Evolutionary conservation across 352 stramenopile species (phyloP).

Genomic region (Phytophthora tubulina): DNA sequence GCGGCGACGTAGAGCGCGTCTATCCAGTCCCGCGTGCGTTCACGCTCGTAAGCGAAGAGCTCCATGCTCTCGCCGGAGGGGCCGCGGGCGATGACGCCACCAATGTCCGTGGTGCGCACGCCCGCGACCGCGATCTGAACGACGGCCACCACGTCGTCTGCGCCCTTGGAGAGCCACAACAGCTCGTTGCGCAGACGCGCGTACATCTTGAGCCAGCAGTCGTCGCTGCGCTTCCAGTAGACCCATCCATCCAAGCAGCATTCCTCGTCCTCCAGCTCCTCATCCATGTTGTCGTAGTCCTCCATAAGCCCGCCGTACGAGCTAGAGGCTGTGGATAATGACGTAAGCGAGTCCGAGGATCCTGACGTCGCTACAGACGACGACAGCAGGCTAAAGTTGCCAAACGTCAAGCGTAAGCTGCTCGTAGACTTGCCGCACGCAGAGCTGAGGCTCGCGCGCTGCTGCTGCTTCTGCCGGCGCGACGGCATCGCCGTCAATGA

Average conservation of each 20-base stretch:
- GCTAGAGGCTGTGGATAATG: slow-evolving; percentile 59
- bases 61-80: slow-evolving; percentile 78
- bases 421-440: slow-evolving; percentile 30
- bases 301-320: slow-evolving; percentile 59
- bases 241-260: slow-evolving; percentile 69
- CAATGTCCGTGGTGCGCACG: slow-evolving; percentile 58
- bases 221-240: slow-evolving; percentile 74
- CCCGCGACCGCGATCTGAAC: slow-evolving; percentile 74
- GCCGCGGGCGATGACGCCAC: slow-evolving; percentile 58
- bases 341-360: slow-evolving; percentile 44
- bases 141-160: slow-evolving; percentile 50
- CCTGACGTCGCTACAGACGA: slow-evolving; percentile 33
- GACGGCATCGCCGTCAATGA: slow-evolving; percentile 49
- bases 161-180: slow-evolving; percentile 71
- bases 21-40: slow-evolving; percentile 62
- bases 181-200: slow-evolving; percentile 74
- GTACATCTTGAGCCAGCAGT: slow-evolving; percentile 85
- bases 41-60: slow-evolving; percentile 75
- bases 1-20: slow-evolving; percentile 75
- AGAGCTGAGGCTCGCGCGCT: slow-evolving; percentile 31
- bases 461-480: slow-evolving; percentile 33
- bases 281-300: slow-evolving; percentile 41
- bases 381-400: slow-evolving; percentile 47
- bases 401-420: slow-evolving; percentile 40
- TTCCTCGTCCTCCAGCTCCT: slow-evolving; percentile 33